Evolutionary conservation across 2,329 filamentous ascomycete genomes (phyloP).

Genomic region (Camillea tinctor): DNA sequence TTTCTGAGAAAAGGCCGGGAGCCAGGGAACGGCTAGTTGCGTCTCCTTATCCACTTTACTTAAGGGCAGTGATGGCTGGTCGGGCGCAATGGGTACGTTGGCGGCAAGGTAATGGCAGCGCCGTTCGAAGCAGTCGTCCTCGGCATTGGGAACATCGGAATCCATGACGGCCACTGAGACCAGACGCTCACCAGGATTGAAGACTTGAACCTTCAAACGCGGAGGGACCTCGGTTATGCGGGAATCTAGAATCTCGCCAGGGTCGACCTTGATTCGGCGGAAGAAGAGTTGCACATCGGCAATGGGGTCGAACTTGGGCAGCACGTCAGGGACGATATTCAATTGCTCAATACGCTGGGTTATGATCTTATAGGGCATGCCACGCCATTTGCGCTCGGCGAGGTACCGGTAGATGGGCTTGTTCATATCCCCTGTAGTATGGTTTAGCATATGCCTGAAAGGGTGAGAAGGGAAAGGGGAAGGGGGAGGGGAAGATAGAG

Average conservation of each 20-base stretch:
- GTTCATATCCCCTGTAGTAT: conserved; percentile 76
- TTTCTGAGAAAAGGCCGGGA: conserved; percentile 84
- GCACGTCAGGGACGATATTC: conserved; percentile 82
- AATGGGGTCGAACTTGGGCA: conserved; percentile 74
- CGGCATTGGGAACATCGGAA: conserved; percentile 80
- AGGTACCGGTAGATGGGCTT: conserved; percentile 95
- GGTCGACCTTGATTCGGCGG: conserved; percentile 64
- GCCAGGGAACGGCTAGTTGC: conserved; percentile 76
- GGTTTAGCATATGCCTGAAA: conserved; percentile 16
- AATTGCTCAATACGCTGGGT: conserved; percentile 85
- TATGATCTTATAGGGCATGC: conserved; percentile 75
- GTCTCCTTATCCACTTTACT: conserved; percentile 55
- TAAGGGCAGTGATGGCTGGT: conserved; percentile 63
- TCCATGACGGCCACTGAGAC: conserved; percentile 86
- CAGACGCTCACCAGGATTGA: conserved; percentile 76
- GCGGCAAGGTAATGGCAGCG: conserved; percentile 85
- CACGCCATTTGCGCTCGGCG: conserved; percentile 82
- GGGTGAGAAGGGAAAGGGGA: too few species aligned
- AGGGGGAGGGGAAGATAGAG: too few species aligned
- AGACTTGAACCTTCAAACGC: conserved; percentile 79
- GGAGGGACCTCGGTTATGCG: conserved; percentile 70
- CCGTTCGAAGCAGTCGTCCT: conserved; percentile 72
- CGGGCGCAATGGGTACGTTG: conserved; percentile 55
- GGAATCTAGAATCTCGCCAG: conserved; percentile 78
- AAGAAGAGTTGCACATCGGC: conserved; percentile 84